Percentiles rank a stretch among this genome's conserved stretches.
Evolutionary conservation across 371 early-diverging fungal species (phyloP).

Genomic region (Lichtheimia hyalospora): DNA sequence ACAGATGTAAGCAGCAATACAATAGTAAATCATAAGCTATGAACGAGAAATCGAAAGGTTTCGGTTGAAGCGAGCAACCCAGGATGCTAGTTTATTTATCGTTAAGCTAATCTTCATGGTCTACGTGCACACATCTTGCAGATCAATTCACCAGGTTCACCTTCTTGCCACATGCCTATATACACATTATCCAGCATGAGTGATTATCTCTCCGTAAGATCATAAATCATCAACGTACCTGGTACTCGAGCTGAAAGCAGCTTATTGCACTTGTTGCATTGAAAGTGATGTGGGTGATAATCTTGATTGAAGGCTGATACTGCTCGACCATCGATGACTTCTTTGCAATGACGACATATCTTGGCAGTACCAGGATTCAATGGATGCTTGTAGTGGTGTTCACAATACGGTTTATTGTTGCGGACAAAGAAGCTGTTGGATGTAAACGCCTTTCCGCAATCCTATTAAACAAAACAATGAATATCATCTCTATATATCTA

Average conservation of each 20-base stretch:
- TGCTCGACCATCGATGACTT: conserved; percentile 49
- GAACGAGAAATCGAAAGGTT: no score
- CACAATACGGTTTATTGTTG: conserved; percentile 64
- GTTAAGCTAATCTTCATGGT: background rate
- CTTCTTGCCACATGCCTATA: conserved; percentile 24
- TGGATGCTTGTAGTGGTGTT: conserved; percentile 52
- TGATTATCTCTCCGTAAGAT: background rate
- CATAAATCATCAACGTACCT: conserved; percentile 13
- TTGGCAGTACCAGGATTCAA: conserved; percentile 9
- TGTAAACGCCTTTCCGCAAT: conserved; percentile 55
- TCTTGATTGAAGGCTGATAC: conserved; percentile 46
- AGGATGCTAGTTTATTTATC: no score
- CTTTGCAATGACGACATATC: conserved; percentile 33
- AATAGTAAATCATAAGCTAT: no score
- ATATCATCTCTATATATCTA: background rate
- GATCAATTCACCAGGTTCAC: conserved; percentile 16
- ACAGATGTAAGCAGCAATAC: no score
- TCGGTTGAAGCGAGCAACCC: no score
- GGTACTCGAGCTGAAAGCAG: conserved; percentile 31
- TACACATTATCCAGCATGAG: background rate
- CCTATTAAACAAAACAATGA: conserved; percentile 25
- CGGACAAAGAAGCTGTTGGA: conserved; percentile 47
- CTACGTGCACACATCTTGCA: conserved; percentile 22
- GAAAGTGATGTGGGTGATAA: conserved; percentile 58
- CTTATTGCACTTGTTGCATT: conserved; percentile 49